These are phyloP conservation scores for Infundibulicybe gibba DNA, from an alignment of 768 basidiomycete species.

Conservation along the genomic window DNA sequence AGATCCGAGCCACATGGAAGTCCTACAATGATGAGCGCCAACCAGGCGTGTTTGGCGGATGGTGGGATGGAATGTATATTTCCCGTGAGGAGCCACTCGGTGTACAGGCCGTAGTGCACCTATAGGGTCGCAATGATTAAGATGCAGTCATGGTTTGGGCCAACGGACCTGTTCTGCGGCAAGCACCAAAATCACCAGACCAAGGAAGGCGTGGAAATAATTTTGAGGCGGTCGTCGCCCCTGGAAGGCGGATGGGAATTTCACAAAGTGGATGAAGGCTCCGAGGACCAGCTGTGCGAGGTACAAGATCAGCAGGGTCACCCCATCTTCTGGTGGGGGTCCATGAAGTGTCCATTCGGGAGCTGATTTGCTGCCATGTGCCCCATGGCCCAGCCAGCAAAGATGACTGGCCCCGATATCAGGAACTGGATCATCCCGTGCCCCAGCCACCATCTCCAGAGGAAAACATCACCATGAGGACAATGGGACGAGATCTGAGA, in stretches of 20 bases:
- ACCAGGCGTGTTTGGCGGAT: constrained; percentile 42
- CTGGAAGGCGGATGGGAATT: constrained; percentile 31
- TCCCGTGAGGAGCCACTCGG: constrained; percentile 37
- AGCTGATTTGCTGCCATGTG: constrained; percentile 28
- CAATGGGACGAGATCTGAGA: not conserved
- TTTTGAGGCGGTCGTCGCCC: constrained; percentile 46
- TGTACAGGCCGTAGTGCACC: constrained; percentile 48
- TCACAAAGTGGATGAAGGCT: constrained; percentile 48
- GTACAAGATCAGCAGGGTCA: constrained; percentile 53
- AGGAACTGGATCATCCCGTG: constrained; percentile 49
- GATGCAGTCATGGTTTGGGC: constrained; percentile 1
- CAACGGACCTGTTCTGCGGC: constrained; percentile 45
- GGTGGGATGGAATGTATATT: constrained; percentile 30
- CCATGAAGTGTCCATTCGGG: constrained; percentile 25
- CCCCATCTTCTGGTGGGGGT: constrained; percentile 51
- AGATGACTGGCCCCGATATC: constrained; percentile 51
- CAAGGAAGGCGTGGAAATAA: constrained; percentile 52
- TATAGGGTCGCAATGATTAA: constrained; percentile 10
- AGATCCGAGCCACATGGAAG: not conserved
- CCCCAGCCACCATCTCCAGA: constrained; percentile 42
- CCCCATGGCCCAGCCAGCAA: constrained; percentile 44
- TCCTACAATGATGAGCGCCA: constrained; percentile 39
- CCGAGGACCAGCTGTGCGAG: constrained; percentile 46
- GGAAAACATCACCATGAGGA: not conserved
- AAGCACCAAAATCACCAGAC: constrained; percentile 49